A percentile compares a stretch with the other conserved stretches of the same genome.
phyloP scores from a whole-genome alignment of 2,329 filamentous ascomycete species.

The Cladorrhinum sp. region DNA sequence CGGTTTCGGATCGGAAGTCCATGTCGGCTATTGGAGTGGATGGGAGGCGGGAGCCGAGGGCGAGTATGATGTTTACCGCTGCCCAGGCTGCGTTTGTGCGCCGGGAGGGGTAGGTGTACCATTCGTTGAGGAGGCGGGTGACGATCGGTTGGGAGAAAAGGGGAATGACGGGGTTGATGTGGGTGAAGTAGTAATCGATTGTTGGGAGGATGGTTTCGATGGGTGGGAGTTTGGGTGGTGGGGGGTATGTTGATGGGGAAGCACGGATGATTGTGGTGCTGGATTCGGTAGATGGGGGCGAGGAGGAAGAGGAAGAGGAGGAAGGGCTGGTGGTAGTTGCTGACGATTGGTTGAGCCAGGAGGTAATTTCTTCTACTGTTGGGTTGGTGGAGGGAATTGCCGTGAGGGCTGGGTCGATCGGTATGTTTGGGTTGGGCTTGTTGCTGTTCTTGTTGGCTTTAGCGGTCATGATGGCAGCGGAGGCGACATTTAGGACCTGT shows the following conservation, averaged over 20 bases:
- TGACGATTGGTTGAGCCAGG: background rate
- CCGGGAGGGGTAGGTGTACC: conserved; percentile 23
- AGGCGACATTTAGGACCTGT: conserved; percentile 27
- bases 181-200: conserved; percentile 23
- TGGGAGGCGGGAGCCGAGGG: conserved; percentile 15
- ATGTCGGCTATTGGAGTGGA: background rate
- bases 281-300: background rate
- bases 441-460: conserved; percentile 17
- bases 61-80: conserved; percentile 28
- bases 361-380: background rate
- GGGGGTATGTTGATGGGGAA: background rate
- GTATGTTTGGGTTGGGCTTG: conserved; percentile 20
- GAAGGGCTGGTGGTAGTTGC: background rate
- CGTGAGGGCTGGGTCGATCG: conserved; percentile 18
- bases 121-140: conserved; percentile 23
- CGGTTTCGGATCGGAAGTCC: background rate
- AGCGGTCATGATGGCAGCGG: conserved; percentile 14
- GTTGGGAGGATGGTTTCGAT: conserved; percentile 20
- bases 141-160: conserved; percentile 22
- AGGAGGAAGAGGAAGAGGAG: background rate
- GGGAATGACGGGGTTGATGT: conserved; percentile 22
- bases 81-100: conserved; percentile 25
- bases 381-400: background rate
- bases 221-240: conserved; percentile 21
- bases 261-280: background rate